Evolutionary conservation across 495 filamentous ascomycete genomes (phyloP), one percentile per base, ranked within the genome.

Genomic region (Hyaloscypha variabilis): DNA sequence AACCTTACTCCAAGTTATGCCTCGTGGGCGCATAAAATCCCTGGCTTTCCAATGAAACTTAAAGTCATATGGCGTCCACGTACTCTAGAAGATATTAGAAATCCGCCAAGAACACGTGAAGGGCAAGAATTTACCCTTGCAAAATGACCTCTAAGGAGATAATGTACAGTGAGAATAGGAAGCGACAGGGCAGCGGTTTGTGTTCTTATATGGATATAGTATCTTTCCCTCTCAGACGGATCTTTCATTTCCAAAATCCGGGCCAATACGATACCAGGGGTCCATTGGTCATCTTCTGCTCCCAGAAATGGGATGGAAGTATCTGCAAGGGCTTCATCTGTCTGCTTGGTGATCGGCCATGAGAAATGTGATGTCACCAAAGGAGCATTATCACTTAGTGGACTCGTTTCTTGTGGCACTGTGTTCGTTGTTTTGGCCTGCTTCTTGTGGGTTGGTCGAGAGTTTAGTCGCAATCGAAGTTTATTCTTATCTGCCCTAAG

Each of bases 1-100:
- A 6, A 71, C 52, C 62, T 73, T 62, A 5, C 52, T 19, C n/a
- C 39, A 13, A 21, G 34, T 55, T 2, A 64, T 49, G 26, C 66
- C 61, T 31, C 31, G 29, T 14, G 17, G 25, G 55, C 30, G 23
- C 36, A 68, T 52, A 19, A 28, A 51, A 10, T 17, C 3, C 39
- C 8, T 21, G 30, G 51, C 51, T 1, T 25, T 23, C 19, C 19
- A 4, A 17, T 46, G 11, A 17, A 46, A 46, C 14, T 4, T 17
- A 4, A 4, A 4, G 19, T 46, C 39, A 10, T 19, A 17, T 17
- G 13, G 19, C 1, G 1, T 17, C 39, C 39, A 46, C 13, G 6
- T 17, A 46, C 11, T 46, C 39, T 46, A 46, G 13, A 46, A 17
- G 19, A 19, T 11, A 17, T 46, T 46, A 46, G 13, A 46, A 46